Evolutionary conservation across 306 rosid genomes (phyloP), one percentile per base, ranked within the genome.

Genomic region (Sicyos edulis): DNA sequence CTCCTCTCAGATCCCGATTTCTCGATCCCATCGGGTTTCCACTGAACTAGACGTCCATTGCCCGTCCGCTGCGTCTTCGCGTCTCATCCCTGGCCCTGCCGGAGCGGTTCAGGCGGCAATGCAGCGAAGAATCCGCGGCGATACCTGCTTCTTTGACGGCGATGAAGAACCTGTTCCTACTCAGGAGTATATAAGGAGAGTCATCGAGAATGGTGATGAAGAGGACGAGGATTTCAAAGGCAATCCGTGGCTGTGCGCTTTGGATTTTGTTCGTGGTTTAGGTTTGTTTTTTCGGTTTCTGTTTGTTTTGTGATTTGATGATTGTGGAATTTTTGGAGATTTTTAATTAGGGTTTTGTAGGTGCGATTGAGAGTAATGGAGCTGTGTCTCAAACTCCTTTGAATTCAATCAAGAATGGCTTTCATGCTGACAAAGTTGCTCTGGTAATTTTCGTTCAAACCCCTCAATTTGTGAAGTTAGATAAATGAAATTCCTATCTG

Each of bases 51-150:
- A n/a, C n/a, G n/a, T n/a, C n/a, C n/a, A n/a, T n/a, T n/a, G n/a
- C n/a, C n/a, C n/a, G n/a, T n/a, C n/a, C n/a, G n/a, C n/a, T n/a
- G n/a, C n/a, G n/a, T n/a, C n/a, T n/a, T n/a, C n/a, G n/a, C n/a
- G n/a, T n/a, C n/a, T n/a, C n/a, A n/a, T n/a, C 32, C 93, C 96
- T 0, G 96, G 96, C 3, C 98, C 96, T 6, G 98, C 98, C 70
- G 91, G 96, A 47, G 81, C 82, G 0, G 77, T 88, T 40, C 98
- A 90, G 72, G 78, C 87, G 6, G 96, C 91, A 58, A 85, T 87
- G 85, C 84, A 77, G 62, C 96, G 85, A 40, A 76, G 80, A 78
- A 70, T 74, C 66, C 77, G n/a, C 8, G 53, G 20, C 24, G 75
- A 32, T 22, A 51, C n/a, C n/a, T n/a, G n/a, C n/a, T n/a, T n/a